Percentiles rank a stretch among this genome's conserved stretches.
These are phyloP conservation scores for Rutstroemia sp. DNA, from an alignment of 2,329 filamentous ascomycete species.

Conservation along the genomic window DNA sequence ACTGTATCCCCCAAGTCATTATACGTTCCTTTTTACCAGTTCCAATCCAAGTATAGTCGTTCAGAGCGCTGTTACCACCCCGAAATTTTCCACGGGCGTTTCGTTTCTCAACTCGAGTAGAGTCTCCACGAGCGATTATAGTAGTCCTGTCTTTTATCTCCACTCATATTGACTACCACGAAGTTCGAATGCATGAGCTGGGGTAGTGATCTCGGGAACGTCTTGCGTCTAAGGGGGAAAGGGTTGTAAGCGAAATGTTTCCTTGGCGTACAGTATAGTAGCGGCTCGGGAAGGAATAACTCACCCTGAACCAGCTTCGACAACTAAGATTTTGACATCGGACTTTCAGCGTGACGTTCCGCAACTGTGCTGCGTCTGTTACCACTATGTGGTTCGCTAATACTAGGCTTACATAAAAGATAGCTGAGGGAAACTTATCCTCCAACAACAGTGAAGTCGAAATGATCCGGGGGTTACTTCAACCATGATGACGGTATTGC, in stretches of 20 bases:
- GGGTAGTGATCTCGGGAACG: conserved; percentile 45
- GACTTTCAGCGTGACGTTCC: conserved; percentile 43
- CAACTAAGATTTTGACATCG: conserved; percentile 39
- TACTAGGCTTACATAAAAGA: neutral
- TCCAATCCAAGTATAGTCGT: conserved; percentile 59
- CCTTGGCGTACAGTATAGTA: neutral
- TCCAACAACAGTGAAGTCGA: conserved; percentile 1
- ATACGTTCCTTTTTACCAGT: conserved; percentile 48
- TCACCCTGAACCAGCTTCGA: conserved; percentile 39
- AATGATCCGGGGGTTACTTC: neutral
- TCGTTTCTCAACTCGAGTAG: conserved; percentile 54
- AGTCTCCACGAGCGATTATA: conserved; percentile 51
- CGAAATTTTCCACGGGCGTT: conserved; percentile 41
- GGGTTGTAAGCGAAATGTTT: neutral
- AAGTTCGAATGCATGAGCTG: conserved; percentile 44
- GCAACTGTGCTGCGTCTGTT: conserved; percentile 44
- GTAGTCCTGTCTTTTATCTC: conserved; percentile 49
- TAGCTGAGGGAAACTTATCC: neutral
- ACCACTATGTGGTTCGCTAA: conserved; percentile 30
- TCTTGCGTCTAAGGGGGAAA: conserved; percentile 37
- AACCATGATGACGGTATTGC: neutral
- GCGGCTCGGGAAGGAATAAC: conserved; percentile 16
- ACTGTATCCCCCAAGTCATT: conserved; percentile 41
- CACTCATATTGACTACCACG: conserved; percentile 51
- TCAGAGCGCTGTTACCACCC: conserved; percentile 47